Evolutionary conservation across 2,329 filamentous ascomycete species (phyloP).

Genomic region (Fusarium aywerte): DNA sequence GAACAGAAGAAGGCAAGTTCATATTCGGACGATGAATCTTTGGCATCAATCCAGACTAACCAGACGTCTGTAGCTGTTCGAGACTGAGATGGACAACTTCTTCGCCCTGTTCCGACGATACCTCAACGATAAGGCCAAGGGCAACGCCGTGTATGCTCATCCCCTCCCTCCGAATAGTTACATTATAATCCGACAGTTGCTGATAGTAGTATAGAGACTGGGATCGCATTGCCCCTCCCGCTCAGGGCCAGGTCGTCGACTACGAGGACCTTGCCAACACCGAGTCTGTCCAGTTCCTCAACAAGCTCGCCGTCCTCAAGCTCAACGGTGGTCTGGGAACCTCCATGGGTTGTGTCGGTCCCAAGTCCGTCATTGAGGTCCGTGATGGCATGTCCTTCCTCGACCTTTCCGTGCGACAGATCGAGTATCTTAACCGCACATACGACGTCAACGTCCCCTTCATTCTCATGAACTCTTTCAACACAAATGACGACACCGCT

Average conservation of each 20-base stretch:
- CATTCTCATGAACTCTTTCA: conserved; percentile 99
- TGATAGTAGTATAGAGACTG: conserved; percentile 74
- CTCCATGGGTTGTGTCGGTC: conserved; percentile 98
- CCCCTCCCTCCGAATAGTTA: conserved; percentile 9
- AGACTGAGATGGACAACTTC: conserved; percentile 99
- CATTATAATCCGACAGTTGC: conserved; percentile 7
- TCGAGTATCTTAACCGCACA: conserved; percentile 98
- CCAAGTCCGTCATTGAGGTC: conserved; percentile 99
- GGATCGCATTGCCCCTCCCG: conserved; percentile 95
- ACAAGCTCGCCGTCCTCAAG: conserved; percentile 98
- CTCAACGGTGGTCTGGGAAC: conserved; percentile 99
- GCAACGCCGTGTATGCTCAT: conserved; percentile 78
- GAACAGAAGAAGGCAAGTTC: conserved; percentile 80
- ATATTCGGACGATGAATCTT: not conserved
- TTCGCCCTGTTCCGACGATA: conserved; percentile 98
- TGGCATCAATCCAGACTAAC: conserved; percentile 14
- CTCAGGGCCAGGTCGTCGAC: conserved; percentile 92
- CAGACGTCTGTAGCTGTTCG: conserved; percentile 74
- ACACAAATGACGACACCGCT: conserved; percentile 97
- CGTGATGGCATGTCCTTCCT: conserved; percentile 99
- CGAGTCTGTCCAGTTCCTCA: conserved; percentile 92
- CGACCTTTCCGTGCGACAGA: conserved; percentile 97
- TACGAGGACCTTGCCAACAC: conserved; percentile 91
- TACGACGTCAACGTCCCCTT: conserved; percentile 98
- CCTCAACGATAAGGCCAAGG: conserved; percentile 98